A percentile compares a stretch with the other conserved stretches of the same genome.
phyloP scores from a whole-genome alignment of 1,284 basidiomycete genomes.

The Xanthoconium separans region DNA sequence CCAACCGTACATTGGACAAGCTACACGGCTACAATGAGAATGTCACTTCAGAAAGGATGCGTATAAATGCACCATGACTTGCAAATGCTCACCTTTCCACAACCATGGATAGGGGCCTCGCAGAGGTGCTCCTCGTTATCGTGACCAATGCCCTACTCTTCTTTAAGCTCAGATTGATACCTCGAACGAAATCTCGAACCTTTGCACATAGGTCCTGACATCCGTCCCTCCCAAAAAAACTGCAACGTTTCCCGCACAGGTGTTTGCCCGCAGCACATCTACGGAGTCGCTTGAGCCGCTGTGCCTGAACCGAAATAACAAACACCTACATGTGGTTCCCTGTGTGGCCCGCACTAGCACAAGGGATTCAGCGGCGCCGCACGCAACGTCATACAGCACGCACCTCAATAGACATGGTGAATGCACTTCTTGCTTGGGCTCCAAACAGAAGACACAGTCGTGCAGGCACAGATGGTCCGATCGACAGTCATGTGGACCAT shows the following conservation, averaged over 20 bases:
- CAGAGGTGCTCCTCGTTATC: conserved; percentile 50
- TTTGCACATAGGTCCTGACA: conserved; percentile 51
- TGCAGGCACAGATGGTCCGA: conserved; percentile 47
- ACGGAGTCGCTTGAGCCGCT: background rate
- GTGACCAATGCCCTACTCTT: conserved; percentile 41
- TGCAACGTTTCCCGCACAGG: conserved; percentile 35
- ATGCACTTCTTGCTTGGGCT: conserved; percentile 30
- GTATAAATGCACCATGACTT: too few species aligned
- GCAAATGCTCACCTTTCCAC: conserved; percentile 43
- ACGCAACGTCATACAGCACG: conserved; percentile 12
- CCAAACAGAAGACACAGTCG: conserved; percentile 43
- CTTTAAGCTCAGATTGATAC: background rate
- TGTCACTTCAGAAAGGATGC: background rate
- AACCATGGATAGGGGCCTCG: conserved; percentile 50
- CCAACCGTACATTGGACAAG: conserved; percentile 34
- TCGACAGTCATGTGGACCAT: conserved; percentile 46
- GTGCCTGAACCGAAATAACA: background rate
- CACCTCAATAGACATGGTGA: conserved; percentile 46
- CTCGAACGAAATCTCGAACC: conserved; percentile 27
- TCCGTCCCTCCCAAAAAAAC: conserved; percentile 41
- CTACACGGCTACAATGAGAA: conserved; percentile 43
- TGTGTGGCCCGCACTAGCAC: conserved; percentile 52
- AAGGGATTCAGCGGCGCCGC: background rate
- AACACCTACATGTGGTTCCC: conserved; percentile 51
- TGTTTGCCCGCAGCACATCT: conserved; percentile 51